phyloP scores from a whole-genome alignment of 208 protist genomes.

The Trypanosoma grayi region DNA sequence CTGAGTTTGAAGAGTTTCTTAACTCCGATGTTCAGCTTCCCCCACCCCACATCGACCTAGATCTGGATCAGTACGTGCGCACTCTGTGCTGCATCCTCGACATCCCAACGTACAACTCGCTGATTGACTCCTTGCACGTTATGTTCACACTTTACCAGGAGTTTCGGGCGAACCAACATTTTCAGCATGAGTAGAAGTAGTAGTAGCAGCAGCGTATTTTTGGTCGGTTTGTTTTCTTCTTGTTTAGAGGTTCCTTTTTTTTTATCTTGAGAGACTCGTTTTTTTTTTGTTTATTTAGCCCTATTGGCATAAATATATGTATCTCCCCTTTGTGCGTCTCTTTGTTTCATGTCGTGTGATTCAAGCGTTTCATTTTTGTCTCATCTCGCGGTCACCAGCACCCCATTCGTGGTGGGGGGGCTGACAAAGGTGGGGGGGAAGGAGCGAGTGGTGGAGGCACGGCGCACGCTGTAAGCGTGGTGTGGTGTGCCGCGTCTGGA shows the following conservation, averaged over 20 bases:
- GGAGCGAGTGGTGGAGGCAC: too few species aligned
- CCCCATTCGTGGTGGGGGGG: too few species aligned
- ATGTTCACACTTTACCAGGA: conserved; percentile 98
- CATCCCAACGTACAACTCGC: conserved; percentile 95
- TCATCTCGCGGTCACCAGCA: too few species aligned
- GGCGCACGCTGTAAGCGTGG: too few species aligned
- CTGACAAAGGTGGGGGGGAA: too few species aligned
- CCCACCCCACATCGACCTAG: conserved; percentile 88
- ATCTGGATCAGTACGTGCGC: conserved; percentile 93
- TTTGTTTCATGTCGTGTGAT: too few species aligned
- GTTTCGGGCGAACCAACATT: conserved; percentile 94
- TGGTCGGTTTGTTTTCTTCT: background rate
- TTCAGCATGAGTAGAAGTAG: conserved; percentile 78
- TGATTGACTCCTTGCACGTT: conserved; percentile 97
- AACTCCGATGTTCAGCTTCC: conserved; percentile 89
- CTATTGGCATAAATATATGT: background rate
- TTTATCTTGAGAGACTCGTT: too few species aligned
- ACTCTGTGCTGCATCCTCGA: conserved; percentile 95
- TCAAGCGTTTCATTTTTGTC: too few species aligned
- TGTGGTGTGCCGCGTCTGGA: too few species aligned
- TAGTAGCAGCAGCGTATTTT: too few species aligned
- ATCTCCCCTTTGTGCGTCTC: background rate
- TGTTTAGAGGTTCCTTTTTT: too few species aligned
- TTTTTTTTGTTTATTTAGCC: conserved; percentile 5
- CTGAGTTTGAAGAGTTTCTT: conserved; percentile 94